phyloP scores from a whole-genome alignment of 495 filamentous ascomycete genomes.

The Ramalina peruviana region DNA sequence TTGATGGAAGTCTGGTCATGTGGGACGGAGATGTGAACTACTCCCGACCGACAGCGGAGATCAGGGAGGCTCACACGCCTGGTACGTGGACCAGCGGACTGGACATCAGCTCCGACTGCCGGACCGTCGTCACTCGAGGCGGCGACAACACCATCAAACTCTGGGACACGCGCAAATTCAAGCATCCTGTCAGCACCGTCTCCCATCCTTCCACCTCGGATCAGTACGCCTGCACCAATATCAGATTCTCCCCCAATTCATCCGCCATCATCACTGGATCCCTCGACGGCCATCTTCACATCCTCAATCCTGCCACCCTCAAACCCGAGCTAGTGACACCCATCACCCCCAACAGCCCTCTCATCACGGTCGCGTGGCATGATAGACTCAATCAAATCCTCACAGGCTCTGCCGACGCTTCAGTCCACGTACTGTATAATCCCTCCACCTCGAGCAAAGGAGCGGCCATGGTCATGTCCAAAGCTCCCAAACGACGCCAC shows the following conservation, averaged over 20 bases:
- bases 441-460: conserved; percentile 67
- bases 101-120: conserved; percentile 82
- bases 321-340: conserved; percentile 70
- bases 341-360: conserved; percentile 65
- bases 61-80: conserved; percentile 66
- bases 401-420: conserved; percentile 79
- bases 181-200: conserved; percentile 66
- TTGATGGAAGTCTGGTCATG: conserved; percentile 87
- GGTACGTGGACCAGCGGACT: conserved; percentile 88
- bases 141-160: conserved; percentile 81
- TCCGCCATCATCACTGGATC: conserved; percentile 82
- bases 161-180: conserved; percentile 97
- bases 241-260: conserved; percentile 73
- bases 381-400: conserved; percentile 90
- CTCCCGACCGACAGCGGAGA: conserved; percentile 71
- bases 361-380: conserved; percentile 85
- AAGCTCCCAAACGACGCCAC: conserved; percentile 85
- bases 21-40: conserved; percentile 83
- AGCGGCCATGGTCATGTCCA: conserved; percentile 79
- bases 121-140: conserved; percentile 76
- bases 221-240: conserved; percentile 71
- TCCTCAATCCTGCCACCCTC: conserved; percentile 83
- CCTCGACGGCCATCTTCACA: conserved; percentile 71
- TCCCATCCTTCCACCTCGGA: conserved; percentile 68
- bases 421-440: conserved; percentile 82